Evolutionary conservation across 225 moss, liverwort and hornwort genomes (phyloP).

Genomic region (Anthoceros angustus): DNA sequence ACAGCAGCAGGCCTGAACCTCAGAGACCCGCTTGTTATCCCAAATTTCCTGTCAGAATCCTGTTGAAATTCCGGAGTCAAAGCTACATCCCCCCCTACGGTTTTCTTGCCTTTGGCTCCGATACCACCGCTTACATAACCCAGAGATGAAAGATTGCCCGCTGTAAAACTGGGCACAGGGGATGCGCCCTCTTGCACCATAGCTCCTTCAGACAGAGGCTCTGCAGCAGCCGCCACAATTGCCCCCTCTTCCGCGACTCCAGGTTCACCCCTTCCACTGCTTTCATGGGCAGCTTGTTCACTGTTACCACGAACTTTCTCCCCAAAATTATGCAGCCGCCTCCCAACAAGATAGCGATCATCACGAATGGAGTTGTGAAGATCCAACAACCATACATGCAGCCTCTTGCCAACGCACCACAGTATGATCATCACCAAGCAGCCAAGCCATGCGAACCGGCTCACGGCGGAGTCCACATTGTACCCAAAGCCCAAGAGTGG

Average conservation of each 20-base stretch:
- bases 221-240: background rate
- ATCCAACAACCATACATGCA: conserved; percentile 71
- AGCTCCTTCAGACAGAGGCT: background rate
- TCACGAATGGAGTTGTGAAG: conserved; percentile 97
- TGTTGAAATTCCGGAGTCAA: background rate
- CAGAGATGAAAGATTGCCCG: background rate
- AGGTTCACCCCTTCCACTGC: background rate
- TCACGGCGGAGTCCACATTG: conserved; percentile 54
- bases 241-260: background rate
- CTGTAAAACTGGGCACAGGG: background rate
- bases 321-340: conserved; percentile 79
- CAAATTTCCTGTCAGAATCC: background rate
- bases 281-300: conserved; percentile 9
- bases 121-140: background rate
- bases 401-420: conserved; percentile 59
- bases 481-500: conserved; percentile 63
- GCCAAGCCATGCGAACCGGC: conserved; percentile 86
- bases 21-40: background rate
- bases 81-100: background rate
- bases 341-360: conserved; percentile 89
- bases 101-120: background rate
- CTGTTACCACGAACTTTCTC: conserved; percentile 34
- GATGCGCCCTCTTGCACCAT: background rate
- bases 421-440: conserved; percentile 54
- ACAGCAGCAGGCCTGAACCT: background rate